Evolutionary conservation across 1,139 yeast genomes (phyloP).

Genomic region (Yamadazyma mexicana): DNA sequence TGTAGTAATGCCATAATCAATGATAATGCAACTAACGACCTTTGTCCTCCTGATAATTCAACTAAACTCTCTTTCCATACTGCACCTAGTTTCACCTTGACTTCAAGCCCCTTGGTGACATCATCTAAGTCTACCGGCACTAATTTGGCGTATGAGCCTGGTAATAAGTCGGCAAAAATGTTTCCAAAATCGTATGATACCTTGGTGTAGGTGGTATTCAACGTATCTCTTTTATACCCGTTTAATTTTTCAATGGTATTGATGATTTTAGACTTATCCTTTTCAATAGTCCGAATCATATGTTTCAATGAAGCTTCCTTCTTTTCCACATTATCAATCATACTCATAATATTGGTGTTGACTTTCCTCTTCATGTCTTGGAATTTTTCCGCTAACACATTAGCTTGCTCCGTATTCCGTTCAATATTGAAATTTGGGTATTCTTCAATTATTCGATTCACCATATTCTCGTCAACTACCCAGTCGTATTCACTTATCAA

Average conservation of each 20-base stretch:
- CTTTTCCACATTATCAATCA: conserved; percentile 92
- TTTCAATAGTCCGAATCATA: conserved; percentile 86
- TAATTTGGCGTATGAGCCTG: conserved; percentile 87
- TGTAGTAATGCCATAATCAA: conserved; percentile 87
- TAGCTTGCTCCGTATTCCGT: conserved; percentile 60
- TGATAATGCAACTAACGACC: conserved; percentile 90
- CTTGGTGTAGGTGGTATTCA: conserved; percentile 80
- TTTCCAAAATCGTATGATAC: conserved; percentile 91
- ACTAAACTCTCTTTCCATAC: conserved; percentile 97
- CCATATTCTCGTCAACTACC: conserved; percentile 66
- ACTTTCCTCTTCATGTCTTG: conserved; percentile 82
- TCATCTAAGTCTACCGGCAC: conserved; percentile 79
- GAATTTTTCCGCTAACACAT: conserved; percentile 59
- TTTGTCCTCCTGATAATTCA: conserved; percentile 95
- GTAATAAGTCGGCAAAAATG: conserved; percentile 84
- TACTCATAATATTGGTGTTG: conserved; percentile 85
- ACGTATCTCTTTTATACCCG: conserved; percentile 81
- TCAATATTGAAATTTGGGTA: conserved; percentile 64
- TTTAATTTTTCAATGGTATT: conserved; percentile 85
- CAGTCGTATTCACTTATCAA: conserved; percentile 65
- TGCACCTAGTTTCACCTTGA: conserved; percentile 84
- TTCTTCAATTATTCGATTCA: conserved; percentile 53
- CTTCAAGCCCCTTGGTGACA: conserved; percentile 88
- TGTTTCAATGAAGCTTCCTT: conserved; percentile 75
- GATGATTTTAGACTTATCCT: conserved; percentile 86